Evolutionary conservation across 495 filamentous ascomycete species (phyloP).

Genomic region (Aspergillus carlsbadensis): DNA sequence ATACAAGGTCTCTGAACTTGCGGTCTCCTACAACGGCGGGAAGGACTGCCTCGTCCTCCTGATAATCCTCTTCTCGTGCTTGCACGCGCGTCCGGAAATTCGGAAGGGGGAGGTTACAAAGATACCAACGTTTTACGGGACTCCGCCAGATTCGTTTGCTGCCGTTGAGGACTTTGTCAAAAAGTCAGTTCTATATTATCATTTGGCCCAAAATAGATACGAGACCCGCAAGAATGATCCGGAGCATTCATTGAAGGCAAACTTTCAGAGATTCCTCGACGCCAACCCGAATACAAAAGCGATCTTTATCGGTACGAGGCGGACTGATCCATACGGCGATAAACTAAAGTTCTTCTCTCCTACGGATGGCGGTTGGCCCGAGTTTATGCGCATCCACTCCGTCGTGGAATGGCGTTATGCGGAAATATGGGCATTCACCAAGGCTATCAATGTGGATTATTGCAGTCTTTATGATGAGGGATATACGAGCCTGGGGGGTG

Average conservation of each 20-base stretch:
- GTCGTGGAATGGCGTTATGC: slow-evolving; percentile 97
- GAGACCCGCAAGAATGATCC: slow-evolving; percentile 42
- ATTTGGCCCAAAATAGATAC: slow-evolving; percentile 76
- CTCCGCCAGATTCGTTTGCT: slow-evolving; percentile 73
- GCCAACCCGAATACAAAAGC: slow-evolving; percentile 64
- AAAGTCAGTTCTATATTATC: slow-evolving; percentile 60
- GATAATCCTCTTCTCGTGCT: slow-evolving; percentile 77
- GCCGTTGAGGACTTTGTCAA: slow-evolving; percentile 84
- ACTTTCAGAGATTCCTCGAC: slow-evolving; percentile 73
- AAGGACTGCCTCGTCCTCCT: slow-evolving; percentile 96
- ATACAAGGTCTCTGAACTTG: slow-evolving; percentile 76
- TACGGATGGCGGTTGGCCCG: slow-evolving; percentile 89
- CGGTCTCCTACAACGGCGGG: slow-evolving; percentile 94
- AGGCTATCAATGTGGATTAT: slow-evolving; percentile 72
- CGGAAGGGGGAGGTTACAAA: slow-evolving; percentile 17
- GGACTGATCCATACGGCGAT: slow-evolving; percentile 90
- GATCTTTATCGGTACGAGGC: slow-evolving; percentile 87
- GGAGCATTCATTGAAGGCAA: slow-evolving; percentile 45
- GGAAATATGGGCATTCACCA: slow-evolving; percentile 93
- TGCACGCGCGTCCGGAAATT: slow-evolving; percentile 36
- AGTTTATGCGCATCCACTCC: slow-evolving; percentile 90
- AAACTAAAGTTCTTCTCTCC: slow-evolving; percentile 73
- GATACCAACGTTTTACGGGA: slow-evolving; percentile 86
- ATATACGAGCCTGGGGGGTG: slow-evolving; percentile 85
- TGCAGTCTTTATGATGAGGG: slow-evolving; percentile 83